Conservation (phyloP, 257 asterid genomes). For the Jacaranda copaia region DNA sequence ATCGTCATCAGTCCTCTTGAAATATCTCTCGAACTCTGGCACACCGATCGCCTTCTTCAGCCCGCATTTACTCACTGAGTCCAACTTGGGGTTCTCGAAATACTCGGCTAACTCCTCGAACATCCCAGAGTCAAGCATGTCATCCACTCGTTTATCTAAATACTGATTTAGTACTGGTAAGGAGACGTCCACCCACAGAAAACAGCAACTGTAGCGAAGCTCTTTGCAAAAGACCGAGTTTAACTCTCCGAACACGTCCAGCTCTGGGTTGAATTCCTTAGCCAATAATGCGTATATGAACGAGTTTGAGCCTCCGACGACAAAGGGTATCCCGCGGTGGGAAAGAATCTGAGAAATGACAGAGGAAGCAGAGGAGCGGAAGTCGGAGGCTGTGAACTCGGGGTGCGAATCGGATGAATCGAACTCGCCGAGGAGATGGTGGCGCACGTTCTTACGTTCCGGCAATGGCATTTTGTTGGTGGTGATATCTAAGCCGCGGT, state of each 20-base stretch:
- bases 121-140: conserved; percentile 88
- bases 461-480: conserved; percentile 74
- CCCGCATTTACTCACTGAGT: conserved; percentile 55
- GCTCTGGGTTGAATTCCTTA: conserved; percentile 46
- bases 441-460: conserved; percentile 65
- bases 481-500: conserved; percentile 69
- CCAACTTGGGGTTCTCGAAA: conserved; percentile 35
- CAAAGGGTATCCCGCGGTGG: conserved; percentile 51
- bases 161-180: conserved; percentile 60
- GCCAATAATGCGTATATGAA: conserved; percentile 66
- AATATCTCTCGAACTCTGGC: conserved; percentile 74
- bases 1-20: conserved; percentile 21
- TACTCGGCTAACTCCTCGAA: conserved; percentile 62
- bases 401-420: conserved; percentile 59
- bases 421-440: conserved; percentile 82
- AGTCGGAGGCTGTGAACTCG: conserved; percentile 70
- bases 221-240: conserved; percentile 42
- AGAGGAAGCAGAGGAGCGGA: conserved; percentile 48
- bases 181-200: conserved; percentile 75
- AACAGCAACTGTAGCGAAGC: conserved; percentile 73
- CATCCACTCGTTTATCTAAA: conserved; percentile 71
- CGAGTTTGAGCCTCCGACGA: conserved; percentile 96
- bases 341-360: conserved; percentile 50
- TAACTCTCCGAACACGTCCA: conserved; percentile 57
- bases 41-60: conserved; percentile 82